Conservation (phyloP, 1,284 basidiomycete genomes). For the Austroboletus rostrupii region DNA sequence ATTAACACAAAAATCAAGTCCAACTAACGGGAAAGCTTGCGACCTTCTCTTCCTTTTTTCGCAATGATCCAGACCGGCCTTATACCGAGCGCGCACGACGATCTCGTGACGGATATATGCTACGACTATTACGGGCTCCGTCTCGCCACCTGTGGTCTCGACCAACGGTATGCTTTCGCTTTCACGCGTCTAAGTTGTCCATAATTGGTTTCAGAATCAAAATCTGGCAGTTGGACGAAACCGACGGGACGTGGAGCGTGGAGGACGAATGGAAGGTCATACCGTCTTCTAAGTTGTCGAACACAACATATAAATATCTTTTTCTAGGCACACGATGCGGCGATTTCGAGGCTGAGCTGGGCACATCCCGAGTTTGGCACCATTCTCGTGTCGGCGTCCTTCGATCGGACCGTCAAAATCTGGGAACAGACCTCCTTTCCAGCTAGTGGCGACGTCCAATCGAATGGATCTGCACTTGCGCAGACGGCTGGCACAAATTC, state of each 20-base stretch:
- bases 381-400: slow-evolving; percentile 79
- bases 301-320: slow-evolving; percentile 1
- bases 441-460: slow-evolving; percentile 32
- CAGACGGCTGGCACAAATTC: slow-evolving; percentile 27
- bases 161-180: slow-evolving; percentile 56
- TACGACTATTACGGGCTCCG: slow-evolving; percentile 89
- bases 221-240: slow-evolving; percentile 73
- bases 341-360: slow-evolving; percentile 80
- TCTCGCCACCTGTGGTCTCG: slow-evolving; percentile 72
- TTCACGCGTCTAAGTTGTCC: slow-evolving; percentile 5
- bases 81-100: slow-evolving; percentile 69
- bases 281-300: slow-evolving; percentile 1
- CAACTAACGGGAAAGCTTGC: not conserved
- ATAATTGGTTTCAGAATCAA: slow-evolving; percentile 53
- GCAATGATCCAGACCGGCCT: slow-evolving; percentile 72
- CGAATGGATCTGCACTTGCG: slow-evolving; percentile 21
- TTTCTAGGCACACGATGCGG: slow-evolving; percentile 81
- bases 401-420: slow-evolving; percentile 85
- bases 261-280: slow-evolving; percentile 87
- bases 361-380: slow-evolving; percentile 87
- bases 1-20: not conserved
- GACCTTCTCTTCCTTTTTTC: not conserved
- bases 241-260: slow-evolving; percentile 65
- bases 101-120: slow-evolving; percentile 77
- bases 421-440: slow-evolving; percentile 69